Conservation (phyloP, 805 yeast species). For the Metschnikowia dekortorum region DNA sequence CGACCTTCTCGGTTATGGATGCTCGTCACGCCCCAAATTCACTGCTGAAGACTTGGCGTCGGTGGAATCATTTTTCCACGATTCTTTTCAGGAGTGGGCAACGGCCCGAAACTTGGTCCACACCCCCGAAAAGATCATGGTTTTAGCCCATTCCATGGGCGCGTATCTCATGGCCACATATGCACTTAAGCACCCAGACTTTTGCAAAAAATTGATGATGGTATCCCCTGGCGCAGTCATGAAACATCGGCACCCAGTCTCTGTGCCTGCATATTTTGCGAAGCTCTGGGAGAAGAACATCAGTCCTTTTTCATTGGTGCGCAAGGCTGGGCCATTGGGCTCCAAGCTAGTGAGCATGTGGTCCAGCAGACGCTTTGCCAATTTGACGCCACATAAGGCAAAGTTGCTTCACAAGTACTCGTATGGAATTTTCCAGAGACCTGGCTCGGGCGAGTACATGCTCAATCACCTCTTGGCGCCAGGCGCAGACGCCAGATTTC, state of each 20-base stretch:
- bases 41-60: slow-evolving; percentile 33
- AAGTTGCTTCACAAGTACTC: slow-evolving; percentile 68
- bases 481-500: slow-evolving; percentile 84
- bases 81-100: slow-evolving; percentile 65
- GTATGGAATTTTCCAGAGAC: slow-evolving; percentile 77
- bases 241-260: slow-evolving; percentile 38
- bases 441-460: slow-evolving; percentile 93
- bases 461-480: slow-evolving; percentile 79
- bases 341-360: slow-evolving; percentile 84
- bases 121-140: slow-evolving; percentile 41
- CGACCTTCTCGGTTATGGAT: slow-evolving; percentile 88
- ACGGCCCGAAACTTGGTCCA: slow-evolving; percentile 36
- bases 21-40: slow-evolving; percentile 76
- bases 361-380: slow-evolving; percentile 77
- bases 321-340: slow-evolving; percentile 78
- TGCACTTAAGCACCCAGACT: slow-evolving; percentile 53
- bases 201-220: slow-evolving; percentile 65
- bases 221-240: slow-evolving; percentile 89
- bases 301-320: slow-evolving; percentile 78
- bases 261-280: slow-evolving; percentile 72
- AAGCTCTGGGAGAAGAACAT: slow-evolving; percentile 81
- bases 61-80: slow-evolving; percentile 62
- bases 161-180: slow-evolving; percentile 75
- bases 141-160: slow-evolving; percentile 89
- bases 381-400: slow-evolving; percentile 43